Conservation (phyloP, 1,139 yeast genomes). For the Groenewaldozyma auringiensis region DNA sequence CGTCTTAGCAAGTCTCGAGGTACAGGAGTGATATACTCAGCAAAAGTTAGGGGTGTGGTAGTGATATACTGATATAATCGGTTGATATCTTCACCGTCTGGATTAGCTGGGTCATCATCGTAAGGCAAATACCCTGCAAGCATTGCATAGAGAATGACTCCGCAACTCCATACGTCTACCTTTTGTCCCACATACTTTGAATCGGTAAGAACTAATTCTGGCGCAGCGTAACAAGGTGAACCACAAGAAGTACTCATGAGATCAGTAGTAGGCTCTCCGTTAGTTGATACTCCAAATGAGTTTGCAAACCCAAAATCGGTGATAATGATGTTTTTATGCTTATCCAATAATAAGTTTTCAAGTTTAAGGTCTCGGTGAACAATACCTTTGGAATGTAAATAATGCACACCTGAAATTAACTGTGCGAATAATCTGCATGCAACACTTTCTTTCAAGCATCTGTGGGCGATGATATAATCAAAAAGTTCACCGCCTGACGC, state of each 20-base stretch:
- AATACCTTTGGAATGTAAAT: constrained; percentile 76
- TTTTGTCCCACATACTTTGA: constrained; percentile 87
- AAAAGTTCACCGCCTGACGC: constrained; percentile 97
- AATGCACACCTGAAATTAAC: constrained; percentile 85
- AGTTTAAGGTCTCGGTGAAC: constrained; percentile 76
- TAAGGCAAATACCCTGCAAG: constrained; percentile 94
- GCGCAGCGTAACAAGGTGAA: constrained; percentile 97
- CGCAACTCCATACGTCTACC: constrained; percentile 96
- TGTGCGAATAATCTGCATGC: constrained; percentile 91
- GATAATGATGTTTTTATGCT: constrained; percentile 70
- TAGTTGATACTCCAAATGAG: constrained; percentile 46
- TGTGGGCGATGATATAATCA: constrained; percentile 81
- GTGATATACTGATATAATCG: constrained; percentile 88
- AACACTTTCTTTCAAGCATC: constrained; percentile 74
- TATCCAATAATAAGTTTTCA: constrained; percentile 62
- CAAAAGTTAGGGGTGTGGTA: constrained; percentile 84
- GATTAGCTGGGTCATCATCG: constrained; percentile 95
- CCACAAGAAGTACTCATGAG: constrained; percentile 96
- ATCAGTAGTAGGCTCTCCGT: constrained; percentile 37
- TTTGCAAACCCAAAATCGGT: constrained; percentile 91
- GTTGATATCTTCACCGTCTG: constrained; percentile 92
- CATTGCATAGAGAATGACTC: constrained; percentile 94
- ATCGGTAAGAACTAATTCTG: constrained; percentile 85
- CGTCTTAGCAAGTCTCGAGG: constrained; percentile 86
- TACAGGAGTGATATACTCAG: constrained; percentile 84